A percentile compares a stretch with the other conserved stretches of the same genome.
Conservation (phyloP, 1,139 yeast genomes). For the Candida buenavistaensis region DNA sequence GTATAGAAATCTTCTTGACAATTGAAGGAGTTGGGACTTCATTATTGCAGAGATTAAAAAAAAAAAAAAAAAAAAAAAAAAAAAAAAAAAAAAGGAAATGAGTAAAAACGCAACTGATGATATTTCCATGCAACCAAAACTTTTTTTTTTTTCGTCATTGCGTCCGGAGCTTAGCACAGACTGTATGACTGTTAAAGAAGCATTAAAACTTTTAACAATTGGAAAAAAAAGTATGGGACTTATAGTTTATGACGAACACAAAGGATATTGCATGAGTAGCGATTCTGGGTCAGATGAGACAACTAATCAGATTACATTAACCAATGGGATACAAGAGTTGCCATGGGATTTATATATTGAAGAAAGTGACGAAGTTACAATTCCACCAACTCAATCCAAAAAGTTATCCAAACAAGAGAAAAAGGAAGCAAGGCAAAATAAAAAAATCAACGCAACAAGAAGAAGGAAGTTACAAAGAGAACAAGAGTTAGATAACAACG, state of each 20-base stretch:
- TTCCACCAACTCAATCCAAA: conserved; percentile 7
- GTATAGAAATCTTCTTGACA: conserved; percentile 9
- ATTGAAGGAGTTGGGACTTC: conserved; percentile 1
- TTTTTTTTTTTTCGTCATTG: conserved; percentile 3
- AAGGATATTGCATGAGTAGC: conserved; percentile 22
- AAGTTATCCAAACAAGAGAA: conserved; percentile 29
- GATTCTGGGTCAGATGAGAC: conserved; percentile 6
- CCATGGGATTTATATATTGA: conserved; percentile 23
- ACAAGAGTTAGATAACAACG: conserved; percentile 14
- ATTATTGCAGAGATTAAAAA: background rate
- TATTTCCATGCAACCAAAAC: too few relatives aligned
- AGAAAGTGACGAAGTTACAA: conserved; percentile 3
- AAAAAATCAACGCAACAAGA: conserved; percentile 27
- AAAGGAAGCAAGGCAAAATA: conserved; percentile 29
- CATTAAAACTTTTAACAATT: background rate
- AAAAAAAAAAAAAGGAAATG: too few relatives aligned
- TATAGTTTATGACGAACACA: conserved; percentile 20
- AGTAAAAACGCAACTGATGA: too few relatives aligned
- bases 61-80: background rate
- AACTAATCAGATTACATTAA: conserved; percentile 4
- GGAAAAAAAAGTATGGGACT: conserved; percentile 6
- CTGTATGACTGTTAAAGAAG: background rate
- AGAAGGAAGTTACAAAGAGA: conserved; percentile 21
- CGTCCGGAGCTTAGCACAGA: background rate
- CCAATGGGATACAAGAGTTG: conserved; percentile 35